Evolutionary conservation across 2,329 filamentous ascomycete genomes (phyloP), one percentile per base, ranked within the genome.

Genomic region (Claviceps cyperi): DNA sequence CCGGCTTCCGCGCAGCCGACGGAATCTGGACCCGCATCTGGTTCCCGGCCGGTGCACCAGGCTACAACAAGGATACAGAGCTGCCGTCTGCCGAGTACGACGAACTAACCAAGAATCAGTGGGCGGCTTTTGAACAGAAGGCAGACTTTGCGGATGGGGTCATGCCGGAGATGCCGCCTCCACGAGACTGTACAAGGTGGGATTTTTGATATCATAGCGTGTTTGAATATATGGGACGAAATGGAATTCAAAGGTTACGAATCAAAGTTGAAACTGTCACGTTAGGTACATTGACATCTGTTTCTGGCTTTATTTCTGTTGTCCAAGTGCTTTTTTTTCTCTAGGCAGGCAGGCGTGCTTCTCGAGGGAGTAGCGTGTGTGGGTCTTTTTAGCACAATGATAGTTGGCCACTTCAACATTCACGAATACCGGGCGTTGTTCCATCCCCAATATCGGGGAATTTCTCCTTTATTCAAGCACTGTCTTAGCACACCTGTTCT

Each of bases 141-240:
- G 86, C 86, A 0, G 66, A 63, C 35, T 95, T 94, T 63, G 73
- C 76, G 41, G 79, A 80, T 37, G 83, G 82, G 0, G 59, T 81
- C 6, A 84, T 95, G 69, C 90, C 90, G 0, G 74, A 84, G 57
- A 68, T 88, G 44, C 86, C 90, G 19, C 90, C 90, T 0, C 82
- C 81, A 65, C 74, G 80, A 53, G 87, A 91, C 60, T 91, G 81
- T 72, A 81, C 80, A 56, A 66, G 69, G 28, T 91, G 84, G 77
- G 79, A 87, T 60, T 81, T 91, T 58, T 90, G 64, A 69, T 40
- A 21, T n/a, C 6, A 39, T n/a, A 40, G n/a, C 28, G 28, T 32
- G 28, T 32, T 32, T 32, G 28, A 32, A 11, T 32, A 11, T 32
- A 11, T 32, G 28, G 8, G 2, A 4, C 11, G 38, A 40, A 40